Evolutionary conservation across 2,329 filamentous ascomycete genomes (phyloP).

Genomic region (Berkeleyomyces rouxiae): DNA sequence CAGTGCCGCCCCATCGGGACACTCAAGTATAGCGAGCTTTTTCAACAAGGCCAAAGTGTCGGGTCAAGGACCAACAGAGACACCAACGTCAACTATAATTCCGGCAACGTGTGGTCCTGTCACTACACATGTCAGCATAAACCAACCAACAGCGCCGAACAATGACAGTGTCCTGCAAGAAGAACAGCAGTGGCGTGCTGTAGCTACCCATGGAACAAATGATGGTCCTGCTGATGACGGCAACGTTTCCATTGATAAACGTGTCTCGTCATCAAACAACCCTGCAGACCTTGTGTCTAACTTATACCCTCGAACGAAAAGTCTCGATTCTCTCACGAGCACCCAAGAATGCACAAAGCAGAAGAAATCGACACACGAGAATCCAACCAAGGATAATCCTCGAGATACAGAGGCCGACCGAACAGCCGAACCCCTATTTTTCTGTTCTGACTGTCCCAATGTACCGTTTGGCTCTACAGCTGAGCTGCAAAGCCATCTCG

Average conservation of each 20-base stretch:
- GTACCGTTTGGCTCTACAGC: conserved; percentile 24
- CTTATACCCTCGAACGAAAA: too few species aligned
- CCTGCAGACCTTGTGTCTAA: too few species aligned
- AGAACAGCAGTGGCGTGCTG: background rate
- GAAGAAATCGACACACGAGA: background rate
- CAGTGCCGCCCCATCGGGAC: background rate
- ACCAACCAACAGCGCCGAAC: background rate
- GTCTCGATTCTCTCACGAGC: background rate
- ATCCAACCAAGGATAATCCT: background rate
- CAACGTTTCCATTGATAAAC: background rate
- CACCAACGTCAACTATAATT: background rate
- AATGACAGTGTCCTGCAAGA: background rate
- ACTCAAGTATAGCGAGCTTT: conserved; percentile 3
- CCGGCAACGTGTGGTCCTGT: background rate
- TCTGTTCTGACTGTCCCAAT: conserved; percentile 5
- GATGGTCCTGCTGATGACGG: background rate
- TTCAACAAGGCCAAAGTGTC: conserved; percentile 2
- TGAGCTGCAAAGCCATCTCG: conserved; percentile 57
- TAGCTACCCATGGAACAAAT: background rate
- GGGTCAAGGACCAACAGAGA: background rate
- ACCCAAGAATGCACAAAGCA: background rate
- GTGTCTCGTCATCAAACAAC: too few species aligned
- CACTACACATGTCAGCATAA: background rate
- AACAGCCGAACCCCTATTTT: conserved; percentile 3
- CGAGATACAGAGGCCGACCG: background rate